Base-by-base conservation (phyloP, 495 filamentous ascomycete species). In the Astrocystis sublimbata region DNA sequence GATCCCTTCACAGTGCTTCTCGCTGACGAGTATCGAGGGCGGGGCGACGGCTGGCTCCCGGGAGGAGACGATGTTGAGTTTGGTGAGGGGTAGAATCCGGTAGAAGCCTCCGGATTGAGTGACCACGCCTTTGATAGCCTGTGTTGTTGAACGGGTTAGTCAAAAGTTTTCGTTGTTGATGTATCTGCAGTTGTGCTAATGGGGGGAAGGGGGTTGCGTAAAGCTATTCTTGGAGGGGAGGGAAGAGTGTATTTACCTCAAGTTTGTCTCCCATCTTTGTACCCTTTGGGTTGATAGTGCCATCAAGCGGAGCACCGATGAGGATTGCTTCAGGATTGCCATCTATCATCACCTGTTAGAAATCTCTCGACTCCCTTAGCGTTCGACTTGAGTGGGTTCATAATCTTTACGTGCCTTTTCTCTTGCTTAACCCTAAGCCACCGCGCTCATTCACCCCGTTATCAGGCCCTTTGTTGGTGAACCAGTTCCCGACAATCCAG, bases 301-400 rank as follows among this genome's bases (percentile, higher is more conserved):
- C 83, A 65, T 88, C 85, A 15, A 88, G 78, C 7, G 86, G 86
- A 0, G 71, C 54, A 38, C 81, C 81, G 68, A 88, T 81, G 60
- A 84, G 69, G 63, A 88, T 85, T 33, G 81, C 76, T 66, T 88
- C 86, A 0, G 86, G 86, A 62, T 88, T 88, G 50, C 80, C 81
- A 58, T 88, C 85, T 72, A 61, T 54, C 4, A 17, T 33, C 6
- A 5, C n/a, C 24, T 50, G 56, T 59, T 13, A 59, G 56, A n/a
- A n/a, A n/a, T 38, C 17, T 45, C 38, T 9, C 12, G 21, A 43
- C 55, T 19, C 47, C 7, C 19, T 19, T 1, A 10, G 9, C 0
- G 8, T 17, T 50, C 19, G n/a, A n/a, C n/a, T 40, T 35, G 21
- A 15, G 1, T 35, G 21, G 10, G 1, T 4, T 9, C 0, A 1